Base-by-base conservation (phyloP, 1,284 basidiomycete genomes). In the Sanghuangporus weigelae region DNA sequence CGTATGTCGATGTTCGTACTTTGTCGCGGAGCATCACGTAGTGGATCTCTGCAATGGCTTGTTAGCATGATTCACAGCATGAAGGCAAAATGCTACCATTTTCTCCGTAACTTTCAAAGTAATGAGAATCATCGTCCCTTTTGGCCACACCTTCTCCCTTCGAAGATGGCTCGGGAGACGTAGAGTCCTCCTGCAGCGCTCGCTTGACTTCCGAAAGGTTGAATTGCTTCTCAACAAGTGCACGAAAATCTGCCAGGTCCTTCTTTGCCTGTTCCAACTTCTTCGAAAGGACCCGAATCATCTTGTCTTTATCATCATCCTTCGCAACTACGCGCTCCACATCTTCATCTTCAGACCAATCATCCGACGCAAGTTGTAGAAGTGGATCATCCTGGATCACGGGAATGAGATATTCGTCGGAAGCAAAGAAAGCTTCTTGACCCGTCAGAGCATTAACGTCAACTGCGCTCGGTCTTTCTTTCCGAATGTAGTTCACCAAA, bases 1-100 rank as follows among this genome's bases (percentile, higher is more conserved):
- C 95, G 73, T 98, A 99, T 2, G 93, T 90, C 19, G 96, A 89
- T 0, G 96, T 99, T 51, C 96, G 85, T 56, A 96, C 93, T 75
- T 90, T 89, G 74, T 99, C 96, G 72, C 87, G 84, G 67, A 89
- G 88, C 89, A 92, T 92, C 44, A 89, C 79, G 2, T 87, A 83
- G 67, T 92, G 89, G 49, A 92, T 91, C 67, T 92, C 90, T 91
- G 69, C 14, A 61, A 14, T 5, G 14, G 40, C 23, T 50, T 56
- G 7, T 60, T 39, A 53, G 19, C 26, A 38, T 60, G 19, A 19
- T 14, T 56, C 48, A 19, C 65, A 8, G 42, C 23, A 42, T 14
- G 7, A 21, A 14, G 48, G 39, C 49, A 21, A 35, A 57, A 16
- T 12, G 1, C 19, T 67, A 92, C 93, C 94, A 70, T 97, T 96